A percentile compares a stretch with the other conserved stretches of the same genome.
Evolutionary conservation across 2,329 filamentous ascomycete genomes (phyloP).

Genomic region (Diaporthe aspalathi): DNA sequence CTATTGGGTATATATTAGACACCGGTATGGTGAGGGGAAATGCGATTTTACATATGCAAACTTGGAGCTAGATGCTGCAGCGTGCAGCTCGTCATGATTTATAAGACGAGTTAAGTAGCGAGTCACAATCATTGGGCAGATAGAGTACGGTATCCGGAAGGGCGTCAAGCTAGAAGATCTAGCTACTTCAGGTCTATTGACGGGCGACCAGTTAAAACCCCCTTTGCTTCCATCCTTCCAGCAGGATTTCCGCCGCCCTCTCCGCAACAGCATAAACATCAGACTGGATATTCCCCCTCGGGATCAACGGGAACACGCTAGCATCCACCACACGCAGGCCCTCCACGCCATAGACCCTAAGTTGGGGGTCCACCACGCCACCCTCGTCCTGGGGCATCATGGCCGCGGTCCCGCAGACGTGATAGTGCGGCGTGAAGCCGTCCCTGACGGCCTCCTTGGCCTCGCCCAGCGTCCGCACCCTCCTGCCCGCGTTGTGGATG

Average conservation of each 20-base stretch:
- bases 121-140: neutral
- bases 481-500: constrained; percentile 27
- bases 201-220: neutral
- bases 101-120: neutral
- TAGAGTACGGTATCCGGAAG: neutral
- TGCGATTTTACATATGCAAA: neutral
- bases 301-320: constrained; percentile 35
- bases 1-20: too few relatives aligned
- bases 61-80: neutral
- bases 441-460: constrained; percentile 23
- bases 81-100: neutral
- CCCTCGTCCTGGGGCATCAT: constrained; percentile 30
- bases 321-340: constrained; percentile 30
- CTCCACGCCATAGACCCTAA: constrained; percentile 29
- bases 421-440: constrained; percentile 23
- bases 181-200: neutral
- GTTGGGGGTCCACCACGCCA: constrained; percentile 23
- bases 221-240: neutral
- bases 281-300: neutral
- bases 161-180: neutral
- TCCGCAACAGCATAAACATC: constrained; percentile 17
- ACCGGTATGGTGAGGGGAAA: neutral
- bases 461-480: constrained; percentile 29
- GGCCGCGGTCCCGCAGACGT: constrained; percentile 30
- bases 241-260: constrained; percentile 29